Conservation (phyloP, 2,329 filamentous ascomycete species). For the Neopestalotiopsis sp. region DNA sequence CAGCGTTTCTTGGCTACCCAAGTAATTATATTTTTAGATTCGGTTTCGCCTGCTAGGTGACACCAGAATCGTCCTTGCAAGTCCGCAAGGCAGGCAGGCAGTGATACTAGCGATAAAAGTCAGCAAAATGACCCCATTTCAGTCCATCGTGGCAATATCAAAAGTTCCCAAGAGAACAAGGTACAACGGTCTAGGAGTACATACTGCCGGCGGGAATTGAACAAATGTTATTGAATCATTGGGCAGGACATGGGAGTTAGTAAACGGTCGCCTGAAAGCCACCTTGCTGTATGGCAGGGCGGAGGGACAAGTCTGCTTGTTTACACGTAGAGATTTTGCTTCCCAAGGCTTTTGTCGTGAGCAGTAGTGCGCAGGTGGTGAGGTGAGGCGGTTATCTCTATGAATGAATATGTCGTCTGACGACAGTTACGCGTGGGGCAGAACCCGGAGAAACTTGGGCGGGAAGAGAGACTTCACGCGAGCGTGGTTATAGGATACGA, state of each 20-base stretch:
- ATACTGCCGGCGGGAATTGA: slow-evolving; percentile 28
- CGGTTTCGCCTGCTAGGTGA: slow-evolving; percentile 19
- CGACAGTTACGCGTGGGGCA: slow-evolving; percentile 6
- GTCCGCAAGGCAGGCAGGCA: slow-evolving; percentile 37
- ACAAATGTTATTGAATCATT: slow-evolving; percentile 53
- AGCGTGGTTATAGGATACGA: too few relatives aligned
- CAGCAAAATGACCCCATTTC: background rate
- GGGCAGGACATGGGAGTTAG: slow-evolving; percentile 16
- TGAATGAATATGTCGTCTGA: background rate
- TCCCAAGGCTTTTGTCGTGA: background rate
- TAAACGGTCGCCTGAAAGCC: background rate
- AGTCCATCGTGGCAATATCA: background rate
- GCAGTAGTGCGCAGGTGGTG: background rate
- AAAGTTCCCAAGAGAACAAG: background rate
- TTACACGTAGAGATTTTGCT: background rate
- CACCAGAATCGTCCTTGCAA: slow-evolving; percentile 43
- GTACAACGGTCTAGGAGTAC: background rate
- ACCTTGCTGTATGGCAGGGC: slow-evolving; percentile 10
- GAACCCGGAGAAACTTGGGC: too few relatives aligned
- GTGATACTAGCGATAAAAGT: slow-evolving; percentile 22
- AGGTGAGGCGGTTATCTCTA: background rate
- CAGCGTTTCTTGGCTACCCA: background rate
- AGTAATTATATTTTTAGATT: background rate
- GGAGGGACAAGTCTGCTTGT: background rate
- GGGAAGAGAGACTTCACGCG: too few relatives aligned